These are phyloP conservation scores for Zoysia pacifica DNA, from an alignment of 176 grass and related monocot species.

Conservation along the genomic window DNA sequence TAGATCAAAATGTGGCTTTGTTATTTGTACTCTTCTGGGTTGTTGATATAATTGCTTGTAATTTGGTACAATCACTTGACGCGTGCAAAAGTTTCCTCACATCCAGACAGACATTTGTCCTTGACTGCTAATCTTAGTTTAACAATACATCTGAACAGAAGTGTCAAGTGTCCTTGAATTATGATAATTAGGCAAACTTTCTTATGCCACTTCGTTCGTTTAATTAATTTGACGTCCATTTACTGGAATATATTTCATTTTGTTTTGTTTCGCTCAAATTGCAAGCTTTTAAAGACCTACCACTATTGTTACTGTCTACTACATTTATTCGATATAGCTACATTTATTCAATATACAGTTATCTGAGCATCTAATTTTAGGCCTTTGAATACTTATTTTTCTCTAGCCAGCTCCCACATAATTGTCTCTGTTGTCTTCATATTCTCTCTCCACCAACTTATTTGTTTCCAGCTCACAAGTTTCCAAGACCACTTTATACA, in stretches of 20 bases:
- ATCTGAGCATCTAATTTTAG: constrained; percentile 1
- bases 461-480: constrained; percentile 5
- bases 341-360: not conserved
- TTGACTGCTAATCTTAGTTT: too few relatives aligned
- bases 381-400: not conserved
- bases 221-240: not conserved
- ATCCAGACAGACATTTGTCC: too few relatives aligned
- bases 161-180: not conserved
- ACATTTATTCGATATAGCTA: too few relatives aligned
- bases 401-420: too few relatives aligned
- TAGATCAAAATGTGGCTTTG: not conserved
- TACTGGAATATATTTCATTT: not conserved
- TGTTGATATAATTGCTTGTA: constrained; percentile 11
- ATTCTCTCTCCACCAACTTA: not conserved
- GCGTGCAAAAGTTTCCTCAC: too few relatives aligned
- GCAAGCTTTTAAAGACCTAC: not conserved
- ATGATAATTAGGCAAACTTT: constrained; percentile 12
- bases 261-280: not conserved
- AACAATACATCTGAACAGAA: too few relatives aligned
- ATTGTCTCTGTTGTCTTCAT: too few relatives aligned
- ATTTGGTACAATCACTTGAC: not conserved
- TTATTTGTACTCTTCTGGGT: not conserved
- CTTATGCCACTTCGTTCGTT: not conserved
- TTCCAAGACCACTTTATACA: not conserved
- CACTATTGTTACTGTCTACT: not conserved